phyloP scores from a whole-genome alignment of 1,284 basidiomycete genomes.

The Rhodotorula sp. region DNA sequence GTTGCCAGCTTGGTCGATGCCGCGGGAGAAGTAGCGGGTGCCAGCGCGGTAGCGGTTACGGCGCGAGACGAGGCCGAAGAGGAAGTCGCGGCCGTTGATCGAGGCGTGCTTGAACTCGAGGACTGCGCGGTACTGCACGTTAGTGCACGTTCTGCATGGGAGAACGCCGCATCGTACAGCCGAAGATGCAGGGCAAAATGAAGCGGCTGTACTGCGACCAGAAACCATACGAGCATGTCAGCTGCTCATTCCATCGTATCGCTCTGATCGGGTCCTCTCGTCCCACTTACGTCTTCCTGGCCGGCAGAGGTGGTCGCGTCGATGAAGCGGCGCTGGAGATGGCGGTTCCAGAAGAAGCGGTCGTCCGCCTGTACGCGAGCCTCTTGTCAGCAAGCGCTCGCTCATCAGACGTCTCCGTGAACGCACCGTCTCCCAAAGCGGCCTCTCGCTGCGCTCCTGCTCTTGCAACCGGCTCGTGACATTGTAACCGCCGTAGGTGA shows the following conservation, averaged over 20 bases:
- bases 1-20: slow-evolving; percentile 68
- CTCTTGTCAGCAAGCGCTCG: background rate
- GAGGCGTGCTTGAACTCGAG: slow-evolving; percentile 78
- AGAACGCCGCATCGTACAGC: slow-evolving; percentile 60
- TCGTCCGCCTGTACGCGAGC: slow-evolving; percentile 69
- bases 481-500: slow-evolving; percentile 82
- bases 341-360: slow-evolving; percentile 98
- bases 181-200: slow-evolving; percentile 87
- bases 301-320: slow-evolving; percentile 58
- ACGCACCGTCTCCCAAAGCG: slow-evolving; percentile 65
- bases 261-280: background rate
- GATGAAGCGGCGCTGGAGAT: slow-evolving; percentile 68
- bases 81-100: slow-evolving; percentile 75
- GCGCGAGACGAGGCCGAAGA: slow-evolving; percentile 84
- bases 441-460: slow-evolving; percentile 62
- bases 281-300: slow-evolving; percentile 60
- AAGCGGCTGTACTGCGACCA: slow-evolving; percentile 68
- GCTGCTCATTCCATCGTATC: background rate
- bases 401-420: slow-evolving; percentile 6
- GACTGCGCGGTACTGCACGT: slow-evolving; percentile 56
- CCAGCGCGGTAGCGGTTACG: slow-evolving; percentile 91
- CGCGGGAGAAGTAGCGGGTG: slow-evolving; percentile 94
- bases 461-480: slow-evolving; percentile 83
- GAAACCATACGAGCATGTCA: background rate
- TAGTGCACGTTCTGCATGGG: background rate